A percentile compares a stretch with the other conserved stretches of the same genome.
These are phyloP conservation scores for Pisolithus tinctorius DNA, from an alignment of 768 basidiomycete species.

Conservation along the genomic window DNA sequence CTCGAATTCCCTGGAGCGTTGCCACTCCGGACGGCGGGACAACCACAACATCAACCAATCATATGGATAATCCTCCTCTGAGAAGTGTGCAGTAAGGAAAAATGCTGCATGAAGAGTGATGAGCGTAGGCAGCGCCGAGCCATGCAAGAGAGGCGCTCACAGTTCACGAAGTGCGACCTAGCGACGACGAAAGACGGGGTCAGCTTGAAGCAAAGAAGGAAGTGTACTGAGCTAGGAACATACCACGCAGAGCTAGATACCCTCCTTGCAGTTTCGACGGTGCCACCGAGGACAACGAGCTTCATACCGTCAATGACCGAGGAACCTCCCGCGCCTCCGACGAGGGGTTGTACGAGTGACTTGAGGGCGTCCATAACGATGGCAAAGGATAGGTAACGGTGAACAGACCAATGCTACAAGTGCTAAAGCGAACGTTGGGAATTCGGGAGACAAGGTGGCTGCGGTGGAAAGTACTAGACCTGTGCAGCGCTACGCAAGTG, in stretches of 20 bases:
- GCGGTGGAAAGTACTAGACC: slow-evolving; percentile 10
- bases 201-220: slow-evolving; percentile 5
- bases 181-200: slow-evolving; percentile 5
- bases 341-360: slow-evolving; percentile 75
- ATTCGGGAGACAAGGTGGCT: slow-evolving; percentile 17
- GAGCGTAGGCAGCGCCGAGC: slow-evolving; percentile 1
- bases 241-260: slow-evolving; percentile 81
- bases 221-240: slow-evolving; percentile 15
- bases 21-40: slow-evolving; percentile 81
- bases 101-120: slow-evolving; percentile 42
- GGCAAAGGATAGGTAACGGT: slow-evolving; percentile 15
- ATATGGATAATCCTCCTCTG: slow-evolving; percentile 85
- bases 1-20: slow-evolving; percentile 83
- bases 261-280: slow-evolving; percentile 79
- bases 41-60: slow-evolving; percentile 93
- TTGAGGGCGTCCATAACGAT: slow-evolving; percentile 69
- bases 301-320: slow-evolving; percentile 86
- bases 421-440: slow-evolving; percentile 13
- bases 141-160: slow-evolving; percentile 37
- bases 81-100: slow-evolving; percentile 88
- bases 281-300: slow-evolving; percentile 82
- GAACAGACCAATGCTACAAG: slow-evolving; percentile 34
- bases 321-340: slow-evolving; percentile 65
- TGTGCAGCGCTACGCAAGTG: slow-evolving; percentile 15
- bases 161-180: slow-evolving; percentile 84